A percentile compares a stretch with the other conserved stretches of the same genome.
phyloP scores from a whole-genome alignment of 768 basidiomycete genomes.

The Rhodosporidiobolus sp. region DNA sequence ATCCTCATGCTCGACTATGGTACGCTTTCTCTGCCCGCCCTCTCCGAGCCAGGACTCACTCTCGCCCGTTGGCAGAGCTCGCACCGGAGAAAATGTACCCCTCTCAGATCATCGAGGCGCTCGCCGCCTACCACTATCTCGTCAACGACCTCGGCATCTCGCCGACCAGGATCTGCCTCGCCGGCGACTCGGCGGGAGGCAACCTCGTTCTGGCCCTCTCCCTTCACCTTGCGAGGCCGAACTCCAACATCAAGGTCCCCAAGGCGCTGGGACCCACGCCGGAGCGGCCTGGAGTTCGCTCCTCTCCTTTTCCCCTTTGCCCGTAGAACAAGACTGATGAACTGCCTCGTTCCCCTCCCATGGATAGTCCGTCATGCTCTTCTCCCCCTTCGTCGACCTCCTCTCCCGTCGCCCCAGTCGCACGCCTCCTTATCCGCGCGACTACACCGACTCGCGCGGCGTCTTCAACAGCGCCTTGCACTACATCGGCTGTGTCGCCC shows the following conservation, averaged over 20 bases:
- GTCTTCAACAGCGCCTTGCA: conserved; percentile 5
- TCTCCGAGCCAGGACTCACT: too few relatives aligned
- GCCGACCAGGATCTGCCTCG: conserved; percentile 62
- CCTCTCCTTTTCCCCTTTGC: neutral
- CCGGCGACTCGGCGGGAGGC: conserved; percentile 74
- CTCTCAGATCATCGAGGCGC: conserved; percentile 66
- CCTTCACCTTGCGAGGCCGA: conserved; percentile 45
- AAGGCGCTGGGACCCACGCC: conserved; percentile 5
- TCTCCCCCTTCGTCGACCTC: conserved; percentile 30
- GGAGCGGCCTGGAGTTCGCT: conserved; percentile 18
- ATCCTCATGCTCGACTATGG: conserved; percentile 32
- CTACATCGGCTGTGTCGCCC: conserved; percentile 12
- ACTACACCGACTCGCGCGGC: conserved; percentile 19
- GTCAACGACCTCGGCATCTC: conserved; percentile 57
- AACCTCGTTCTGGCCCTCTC: conserved; percentile 57
- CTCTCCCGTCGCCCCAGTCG: conserved; percentile 4
- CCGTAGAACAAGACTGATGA: neutral
- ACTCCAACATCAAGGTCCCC: conserved; percentile 14
- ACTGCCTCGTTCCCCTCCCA: neutral
- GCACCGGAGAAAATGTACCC: conserved; percentile 61
- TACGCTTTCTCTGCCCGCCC: too few relatives aligned
- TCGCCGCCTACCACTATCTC: conserved; percentile 72
- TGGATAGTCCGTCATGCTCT: conserved; percentile 22
- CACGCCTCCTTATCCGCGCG: neutral
- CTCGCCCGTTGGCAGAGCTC: neutral